Evolutionary conservation across 768 basidiomycete species (phyloP).

Genomic region (Cystofilobasidium ferigula): DNA sequence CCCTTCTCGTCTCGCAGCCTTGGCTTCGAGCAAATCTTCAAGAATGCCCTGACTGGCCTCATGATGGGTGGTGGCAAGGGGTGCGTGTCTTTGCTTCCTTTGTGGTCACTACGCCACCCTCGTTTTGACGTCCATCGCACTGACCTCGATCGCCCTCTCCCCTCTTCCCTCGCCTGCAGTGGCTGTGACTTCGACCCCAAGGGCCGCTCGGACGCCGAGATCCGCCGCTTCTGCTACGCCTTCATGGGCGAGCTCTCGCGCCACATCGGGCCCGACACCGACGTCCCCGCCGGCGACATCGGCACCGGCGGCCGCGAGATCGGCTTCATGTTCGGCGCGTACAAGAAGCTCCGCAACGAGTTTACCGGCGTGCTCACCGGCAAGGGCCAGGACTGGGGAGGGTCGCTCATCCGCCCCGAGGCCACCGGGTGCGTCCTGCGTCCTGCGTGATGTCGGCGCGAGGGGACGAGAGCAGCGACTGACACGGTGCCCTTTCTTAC

Average conservation of each 20-base stretch:
- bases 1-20: constrained; percentile 40
- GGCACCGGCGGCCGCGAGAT: constrained; percentile 66
- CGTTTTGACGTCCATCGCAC: too few species aligned
- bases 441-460: too few species aligned
- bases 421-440: constrained; percentile 47
- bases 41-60: constrained; percentile 65
- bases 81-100: background rate
- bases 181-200: constrained; percentile 65
- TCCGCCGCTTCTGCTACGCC: constrained; percentile 56
- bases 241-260: constrained; percentile 67
- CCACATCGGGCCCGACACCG: constrained; percentile 62
- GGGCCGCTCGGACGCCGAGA: constrained; percentile 64
- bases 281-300: constrained; percentile 58
- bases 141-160: too few species aligned
- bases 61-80: constrained; percentile 72
- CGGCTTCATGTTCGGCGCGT: constrained; percentile 55
- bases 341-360: constrained; percentile 63
- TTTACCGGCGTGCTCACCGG: constrained; percentile 59
- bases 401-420: constrained; percentile 62
- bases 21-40: constrained; percentile 70
- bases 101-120: too few species aligned
- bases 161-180: constrained; percentile 2
- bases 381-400: constrained; percentile 59
- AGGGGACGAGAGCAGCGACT: too few species aligned
- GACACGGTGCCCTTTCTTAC: too few species aligned